Conservation (phyloP, 371 early-diverging fungal genomes). For the Coemansia sp. region DNA sequence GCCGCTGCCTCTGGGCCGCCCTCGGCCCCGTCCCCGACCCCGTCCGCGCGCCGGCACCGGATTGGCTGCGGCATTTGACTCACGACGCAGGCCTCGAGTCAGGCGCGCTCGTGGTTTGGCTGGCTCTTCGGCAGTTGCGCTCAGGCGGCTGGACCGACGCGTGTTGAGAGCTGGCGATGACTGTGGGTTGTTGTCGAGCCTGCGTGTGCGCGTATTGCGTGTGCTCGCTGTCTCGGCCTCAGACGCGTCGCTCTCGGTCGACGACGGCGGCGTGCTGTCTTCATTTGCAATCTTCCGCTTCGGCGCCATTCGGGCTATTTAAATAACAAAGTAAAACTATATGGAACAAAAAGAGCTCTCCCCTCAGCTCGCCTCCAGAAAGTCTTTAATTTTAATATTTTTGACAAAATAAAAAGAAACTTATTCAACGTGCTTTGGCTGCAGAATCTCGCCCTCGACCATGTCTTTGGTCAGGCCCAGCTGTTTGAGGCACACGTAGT, state of each 20-base stretch:
- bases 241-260: constrained; percentile 17
- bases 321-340: background rate
- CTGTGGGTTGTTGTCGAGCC: constrained; percentile 4
- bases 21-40: constrained; percentile 19
- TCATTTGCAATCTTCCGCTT: constrained; percentile 32
- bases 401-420: background rate
- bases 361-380: background rate
- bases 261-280: constrained; percentile 15
- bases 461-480: constrained; percentile 68
- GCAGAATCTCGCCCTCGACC: constrained; percentile 54
- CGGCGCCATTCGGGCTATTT: constrained; percentile 24
- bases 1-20: constrained; percentile 3
- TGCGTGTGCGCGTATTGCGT: constrained; percentile 20
- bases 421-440: constrained; percentile 44
- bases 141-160: constrained; percentile 32
- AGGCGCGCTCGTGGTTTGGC: constrained; percentile 32
- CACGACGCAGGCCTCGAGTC: constrained; percentile 29
- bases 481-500: constrained; percentile 66
- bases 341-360: background rate
- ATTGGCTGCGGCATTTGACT: background rate
- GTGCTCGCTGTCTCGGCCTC: constrained; percentile 6
- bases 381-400: background rate
- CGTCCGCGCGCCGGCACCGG: constrained; percentile 2
- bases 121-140: constrained; percentile 19
- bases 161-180: constrained; percentile 36